Evolutionary conservation across 768 basidiomycete genomes (phyloP).

Genomic region (Leccinum arenicola): DNA sequence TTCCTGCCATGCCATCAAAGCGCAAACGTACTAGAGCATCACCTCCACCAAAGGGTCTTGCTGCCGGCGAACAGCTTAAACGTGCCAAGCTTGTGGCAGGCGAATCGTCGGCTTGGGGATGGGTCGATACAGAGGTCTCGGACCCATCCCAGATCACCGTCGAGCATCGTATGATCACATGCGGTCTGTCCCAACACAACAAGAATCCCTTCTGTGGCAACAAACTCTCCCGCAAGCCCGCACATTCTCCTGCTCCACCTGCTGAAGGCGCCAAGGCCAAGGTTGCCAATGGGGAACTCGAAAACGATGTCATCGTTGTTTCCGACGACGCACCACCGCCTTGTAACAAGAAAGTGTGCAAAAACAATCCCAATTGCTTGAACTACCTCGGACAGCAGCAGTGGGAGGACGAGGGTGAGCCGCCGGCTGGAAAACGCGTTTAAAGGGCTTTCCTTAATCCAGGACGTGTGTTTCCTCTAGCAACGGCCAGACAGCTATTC

Average conservation of each 20-base stretch:
- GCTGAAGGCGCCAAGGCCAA: conserved; percentile 10
- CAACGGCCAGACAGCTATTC: conserved; percentile 48
- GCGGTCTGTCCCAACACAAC: conserved; percentile 58
- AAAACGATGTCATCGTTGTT: conserved; percentile 65
- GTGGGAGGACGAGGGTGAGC: conserved; percentile 73
- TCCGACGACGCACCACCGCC: conserved; percentile 59
- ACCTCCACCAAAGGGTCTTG: conserved; percentile 47
- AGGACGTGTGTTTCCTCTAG: conserved; percentile 34
- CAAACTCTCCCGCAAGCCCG: conserved; percentile 40
- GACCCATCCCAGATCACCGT: conserved; percentile 56
- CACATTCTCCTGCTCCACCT: conserved; percentile 13
- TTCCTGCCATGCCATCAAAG: conserved; percentile 49
- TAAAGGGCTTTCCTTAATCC: neutral
- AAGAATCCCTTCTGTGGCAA: conserved; percentile 55
- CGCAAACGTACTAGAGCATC: conserved; percentile 52
- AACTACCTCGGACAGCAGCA: conserved; percentile 83
- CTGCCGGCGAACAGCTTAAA: conserved; percentile 62
- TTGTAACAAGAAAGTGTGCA: conserved; percentile 67
- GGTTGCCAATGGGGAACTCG: conserved; percentile 41
- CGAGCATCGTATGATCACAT: conserved; percentile 65
- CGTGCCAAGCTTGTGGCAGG: conserved; percentile 49
- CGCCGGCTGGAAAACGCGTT: conserved; percentile 11
- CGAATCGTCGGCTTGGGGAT: conserved; percentile 63
- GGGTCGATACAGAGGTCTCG: conserved; percentile 70
- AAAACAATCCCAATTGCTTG: conserved; percentile 77